Evolutionary conservation across 179 eudicot genomes (phyloP).

Genomic region (Heliamphora ciliata): DNA sequence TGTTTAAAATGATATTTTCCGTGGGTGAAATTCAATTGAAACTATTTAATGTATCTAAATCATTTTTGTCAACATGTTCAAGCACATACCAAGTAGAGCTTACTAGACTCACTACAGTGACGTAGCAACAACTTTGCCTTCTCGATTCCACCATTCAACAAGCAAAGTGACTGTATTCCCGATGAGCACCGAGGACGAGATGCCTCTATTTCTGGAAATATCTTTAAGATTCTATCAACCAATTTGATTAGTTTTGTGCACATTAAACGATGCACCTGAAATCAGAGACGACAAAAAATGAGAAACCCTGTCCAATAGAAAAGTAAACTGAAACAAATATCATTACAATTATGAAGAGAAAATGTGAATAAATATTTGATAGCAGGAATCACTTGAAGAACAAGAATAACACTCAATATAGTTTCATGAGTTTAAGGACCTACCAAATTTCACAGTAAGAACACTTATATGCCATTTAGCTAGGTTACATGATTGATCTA

Average conservation of each 20-base stretch:
- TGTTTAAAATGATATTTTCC: not conserved
- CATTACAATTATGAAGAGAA: not conserved
- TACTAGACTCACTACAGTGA: constrained; percentile 63
- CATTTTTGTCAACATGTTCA: not conserved
- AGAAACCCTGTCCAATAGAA: not conserved
- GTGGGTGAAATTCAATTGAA: not conserved
- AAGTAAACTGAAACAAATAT: constrained; percentile 1
- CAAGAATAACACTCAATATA: not conserved
- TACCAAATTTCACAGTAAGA: not conserved
- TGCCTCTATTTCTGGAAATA: constrained; percentile 66
- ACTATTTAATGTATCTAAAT: not conserved
- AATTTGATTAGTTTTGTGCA: constrained; percentile 46
- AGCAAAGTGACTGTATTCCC: constrained; percentile 65
- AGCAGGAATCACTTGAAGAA: not conserved
- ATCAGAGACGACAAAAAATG: constrained; percentile 12
- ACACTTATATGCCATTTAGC: not conserved
- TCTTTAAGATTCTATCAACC: constrained; percentile 39
- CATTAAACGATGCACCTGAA: constrained; percentile 73
- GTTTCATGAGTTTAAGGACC: not conserved
- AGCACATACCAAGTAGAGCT: constrained; percentile 68
- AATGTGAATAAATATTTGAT: not conserved
- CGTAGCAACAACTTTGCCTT: constrained; percentile 51
- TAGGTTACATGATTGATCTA: not conserved
- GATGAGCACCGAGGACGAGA: constrained; percentile 61
- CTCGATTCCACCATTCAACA: constrained; percentile 45